Conservation (phyloP, 768 basidiomycete genomes). For the Tulasnella sp. region DNA sequence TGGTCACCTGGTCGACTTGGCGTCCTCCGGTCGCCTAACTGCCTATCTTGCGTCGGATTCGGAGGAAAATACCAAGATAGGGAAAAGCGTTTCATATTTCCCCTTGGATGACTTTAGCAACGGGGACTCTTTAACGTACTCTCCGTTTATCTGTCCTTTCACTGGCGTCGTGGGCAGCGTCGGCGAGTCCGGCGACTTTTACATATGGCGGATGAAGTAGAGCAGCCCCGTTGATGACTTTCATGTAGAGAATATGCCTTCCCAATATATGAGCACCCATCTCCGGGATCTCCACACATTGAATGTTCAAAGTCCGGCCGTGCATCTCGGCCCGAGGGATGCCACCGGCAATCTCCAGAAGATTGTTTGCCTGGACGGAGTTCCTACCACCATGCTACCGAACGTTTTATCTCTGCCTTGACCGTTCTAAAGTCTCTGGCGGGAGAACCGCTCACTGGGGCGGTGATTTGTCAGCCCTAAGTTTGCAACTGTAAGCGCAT, state of each 20-base stretch:
- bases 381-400: too few relatives aligned
- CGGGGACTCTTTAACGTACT: not conserved
- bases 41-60: not conserved
- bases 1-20: not conserved
- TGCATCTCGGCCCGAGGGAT: too few relatives aligned
- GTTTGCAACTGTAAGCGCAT: too few relatives aligned
- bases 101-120: not conserved
- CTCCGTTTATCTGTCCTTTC: not conserved
- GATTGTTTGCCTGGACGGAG: too few relatives aligned
- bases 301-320: too few relatives aligned
- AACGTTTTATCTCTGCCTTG: too few relatives aligned
- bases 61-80: not conserved
- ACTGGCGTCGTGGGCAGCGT: not conserved
- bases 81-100: not conserved
- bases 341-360: too few relatives aligned
- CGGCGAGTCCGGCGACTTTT: not conserved
- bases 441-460: too few relatives aligned
- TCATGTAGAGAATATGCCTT: not conserved
- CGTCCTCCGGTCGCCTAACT: not conserved
- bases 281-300: too few relatives aligned
- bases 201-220: not conserved
- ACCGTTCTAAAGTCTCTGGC: too few relatives aligned
- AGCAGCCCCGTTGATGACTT: not conserved
- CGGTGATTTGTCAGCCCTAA: too few relatives aligned
- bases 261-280: not conserved